Conservation (phyloP, 495 filamentous ascomycete genomes). For the Sordaria brevicollis region DNA sequence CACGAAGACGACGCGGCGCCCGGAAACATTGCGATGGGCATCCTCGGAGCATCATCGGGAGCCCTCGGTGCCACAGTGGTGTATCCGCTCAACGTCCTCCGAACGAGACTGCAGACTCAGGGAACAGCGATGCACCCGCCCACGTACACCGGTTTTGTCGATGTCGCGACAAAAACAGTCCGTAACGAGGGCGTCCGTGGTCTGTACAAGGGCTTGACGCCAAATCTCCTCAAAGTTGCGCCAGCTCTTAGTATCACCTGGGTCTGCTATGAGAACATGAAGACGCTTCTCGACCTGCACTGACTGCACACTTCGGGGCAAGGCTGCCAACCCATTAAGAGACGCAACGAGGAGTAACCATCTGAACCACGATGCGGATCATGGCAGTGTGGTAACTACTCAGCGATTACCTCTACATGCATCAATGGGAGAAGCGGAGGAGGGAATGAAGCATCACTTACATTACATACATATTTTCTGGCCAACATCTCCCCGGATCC, state of each 20-base stretch:
- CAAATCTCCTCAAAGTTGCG: slow-evolving; percentile 93
- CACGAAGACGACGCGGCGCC: slow-evolving; percentile 75
- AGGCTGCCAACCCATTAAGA: not conserved
- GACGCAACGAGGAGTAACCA: not conserved
- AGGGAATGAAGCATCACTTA: not conserved
- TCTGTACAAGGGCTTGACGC: slow-evolving; percentile 89
- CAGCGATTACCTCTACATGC: not conserved
- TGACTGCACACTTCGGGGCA: slow-evolving; percentile 1
- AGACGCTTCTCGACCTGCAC: slow-evolving; percentile 60
- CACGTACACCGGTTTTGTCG: slow-evolving; percentile 79
- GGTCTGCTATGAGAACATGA: slow-evolving; percentile 94
- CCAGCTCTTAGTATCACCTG: slow-evolving; percentile 96
- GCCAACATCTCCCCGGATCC: not conserved
- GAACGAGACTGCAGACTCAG: slow-evolving; percentile 89
- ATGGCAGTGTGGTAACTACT: not conserved
- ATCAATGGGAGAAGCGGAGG: not conserved
- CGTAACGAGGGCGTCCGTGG: slow-evolving; percentile 75
- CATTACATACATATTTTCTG: not conserved
- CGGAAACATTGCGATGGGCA: slow-evolving; percentile 66
- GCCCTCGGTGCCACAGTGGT: slow-evolving; percentile 90
- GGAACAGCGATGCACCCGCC: slow-evolving; percentile 85
- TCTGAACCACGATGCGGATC: not conserved
- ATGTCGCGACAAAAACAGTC: slow-evolving; percentile 75
- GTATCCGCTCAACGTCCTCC: slow-evolving; percentile 90
- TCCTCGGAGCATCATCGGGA: slow-evolving; percentile 80